Percentiles rank a stretch among this genome's conserved stretches.
phyloP scores from a whole-genome alignment of 1,284 basidiomycete species.

The Pyrrhoderma noxium region DNA sequence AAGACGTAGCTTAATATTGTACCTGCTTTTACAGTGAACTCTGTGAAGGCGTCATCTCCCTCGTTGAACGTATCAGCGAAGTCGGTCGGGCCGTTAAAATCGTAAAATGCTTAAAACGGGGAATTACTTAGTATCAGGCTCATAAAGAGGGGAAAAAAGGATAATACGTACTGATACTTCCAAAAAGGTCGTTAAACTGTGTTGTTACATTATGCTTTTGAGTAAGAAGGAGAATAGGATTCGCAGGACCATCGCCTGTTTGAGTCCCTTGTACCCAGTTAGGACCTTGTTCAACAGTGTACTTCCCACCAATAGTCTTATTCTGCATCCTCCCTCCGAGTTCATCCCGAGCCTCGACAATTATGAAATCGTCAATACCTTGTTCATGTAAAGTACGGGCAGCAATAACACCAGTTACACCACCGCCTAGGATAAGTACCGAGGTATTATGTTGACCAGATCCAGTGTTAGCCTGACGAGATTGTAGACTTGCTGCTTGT shows the following conservation, averaged over 20 bases:
- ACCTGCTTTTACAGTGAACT: conserved; percentile 40
- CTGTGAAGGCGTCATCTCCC: conserved; percentile 34
- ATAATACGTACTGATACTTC: conserved; percentile 39
- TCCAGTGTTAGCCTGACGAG: too few relatives aligned
- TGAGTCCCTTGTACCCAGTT: conserved; percentile 71
- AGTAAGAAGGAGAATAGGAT: conserved; percentile 56
- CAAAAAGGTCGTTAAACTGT: conserved; percentile 38
- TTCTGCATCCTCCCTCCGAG: conserved; percentile 57
- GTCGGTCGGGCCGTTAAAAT: conserved; percentile 40
- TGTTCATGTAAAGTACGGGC: conserved; percentile 52
- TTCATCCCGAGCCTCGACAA: conserved; percentile 52
- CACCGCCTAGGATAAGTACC: conserved; percentile 54
- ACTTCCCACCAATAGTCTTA: conserved; percentile 35
- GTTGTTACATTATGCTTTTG: conserved; percentile 48
- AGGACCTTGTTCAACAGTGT: conserved; percentile 53
- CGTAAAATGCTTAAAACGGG: conserved; percentile 39
- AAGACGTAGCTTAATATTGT: too few relatives aligned
- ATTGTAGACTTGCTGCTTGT: too few relatives aligned
- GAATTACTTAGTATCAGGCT: background rate
- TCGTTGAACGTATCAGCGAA: conserved; percentile 38
- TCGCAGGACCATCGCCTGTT: conserved; percentile 40
- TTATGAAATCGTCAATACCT: conserved; percentile 52
- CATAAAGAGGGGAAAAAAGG: too few relatives aligned
- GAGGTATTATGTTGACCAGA: conserved; percentile 3
- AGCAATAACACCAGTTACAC: conserved; percentile 58